Percentiles rank a stretch among this genome's conserved stretches.
Conservation (phyloP, 345 rosid genomes). For the Laguncularia racemosa region DNA sequence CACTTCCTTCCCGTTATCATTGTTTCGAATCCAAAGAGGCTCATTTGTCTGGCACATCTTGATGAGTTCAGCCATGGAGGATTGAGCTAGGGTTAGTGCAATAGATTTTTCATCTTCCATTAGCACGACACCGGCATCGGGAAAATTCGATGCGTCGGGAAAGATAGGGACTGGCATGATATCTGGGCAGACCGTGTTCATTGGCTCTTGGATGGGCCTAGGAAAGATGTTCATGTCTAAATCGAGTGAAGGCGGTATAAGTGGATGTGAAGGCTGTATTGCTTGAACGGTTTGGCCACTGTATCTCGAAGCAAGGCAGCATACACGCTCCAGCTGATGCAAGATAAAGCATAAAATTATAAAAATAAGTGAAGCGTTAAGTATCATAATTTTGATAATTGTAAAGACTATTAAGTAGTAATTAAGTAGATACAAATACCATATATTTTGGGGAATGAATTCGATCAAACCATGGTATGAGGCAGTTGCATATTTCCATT, state of each 20-base stretch:
- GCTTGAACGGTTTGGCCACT: constrained; percentile 44
- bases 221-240: constrained; percentile 63
- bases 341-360: not conserved
- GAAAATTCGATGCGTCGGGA: constrained; percentile 21
- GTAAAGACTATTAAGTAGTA: no score
- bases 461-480: no score
- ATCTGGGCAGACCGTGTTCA: constrained; percentile 26
- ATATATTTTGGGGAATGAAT: no score
- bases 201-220: constrained; percentile 35
- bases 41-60: constrained; percentile 53
- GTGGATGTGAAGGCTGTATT: constrained; percentile 24
- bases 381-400: no score
- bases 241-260: constrained; percentile 49
- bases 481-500: no score
- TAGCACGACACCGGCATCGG: constrained; percentile 29
- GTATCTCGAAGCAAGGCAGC: constrained; percentile 50
- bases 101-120: constrained; percentile 61
- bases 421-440: no score
- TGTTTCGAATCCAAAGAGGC: constrained; percentile 63
- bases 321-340: constrained; percentile 63
- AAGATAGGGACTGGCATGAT: constrained; percentile 46
- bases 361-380: no score
- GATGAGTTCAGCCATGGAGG: constrained; percentile 58
- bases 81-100: constrained; percentile 63
- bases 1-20: constrained; percentile 24